Percentiles rank a stretch among this genome's conserved stretches.
phyloP scores from a whole-genome alignment of 768 basidiomycete species.

The Mycena crocata region DNA sequence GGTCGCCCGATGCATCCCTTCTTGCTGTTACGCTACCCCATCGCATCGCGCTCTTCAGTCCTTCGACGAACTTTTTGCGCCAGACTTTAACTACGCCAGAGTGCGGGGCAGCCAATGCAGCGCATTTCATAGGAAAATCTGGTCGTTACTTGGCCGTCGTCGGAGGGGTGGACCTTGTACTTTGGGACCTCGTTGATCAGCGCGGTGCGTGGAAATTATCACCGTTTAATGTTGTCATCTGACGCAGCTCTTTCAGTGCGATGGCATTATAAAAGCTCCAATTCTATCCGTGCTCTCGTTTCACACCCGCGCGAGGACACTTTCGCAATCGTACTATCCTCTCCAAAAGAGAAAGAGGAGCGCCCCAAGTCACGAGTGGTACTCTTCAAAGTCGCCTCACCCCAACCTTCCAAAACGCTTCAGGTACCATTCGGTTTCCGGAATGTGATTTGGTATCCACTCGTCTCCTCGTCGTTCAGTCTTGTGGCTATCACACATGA shows the following conservation, averaged over 20 bases:
- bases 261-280: constrained; percentile 62
- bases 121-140: constrained; percentile 75
- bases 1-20: constrained; percentile 90
- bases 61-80: constrained; percentile 67
- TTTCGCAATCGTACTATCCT: constrained; percentile 67
- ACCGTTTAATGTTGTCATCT: constrained; percentile 7
- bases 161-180: constrained; percentile 60
- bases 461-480: constrained; percentile 55
- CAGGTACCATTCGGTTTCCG: constrained; percentile 74
- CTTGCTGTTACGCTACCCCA: constrained; percentile 78
- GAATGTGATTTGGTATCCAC: constrained; percentile 54
- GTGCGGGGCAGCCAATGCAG: constrained; percentile 55
- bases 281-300: constrained; percentile 58
- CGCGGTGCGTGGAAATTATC: constrained; percentile 59
- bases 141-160: constrained; percentile 78
- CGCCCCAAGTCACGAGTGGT: constrained; percentile 53
- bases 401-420: constrained; percentile 55
- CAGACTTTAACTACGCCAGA: constrained; percentile 71
- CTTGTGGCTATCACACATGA: constrained; percentile 77
- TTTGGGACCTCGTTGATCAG: constrained; percentile 80
- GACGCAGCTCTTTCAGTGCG: constrained; percentile 54
- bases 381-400: constrained; percentile 60
- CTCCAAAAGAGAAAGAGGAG: constrained; percentile 43
- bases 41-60: constrained; percentile 81
- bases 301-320: constrained; percentile 67